A percentile compares a stretch with the other conserved stretches of the same genome.
Evolutionary conservation across 805 yeast genomes (phyloP).

Genomic region (Starmerella ratchasimensis): DNA sequence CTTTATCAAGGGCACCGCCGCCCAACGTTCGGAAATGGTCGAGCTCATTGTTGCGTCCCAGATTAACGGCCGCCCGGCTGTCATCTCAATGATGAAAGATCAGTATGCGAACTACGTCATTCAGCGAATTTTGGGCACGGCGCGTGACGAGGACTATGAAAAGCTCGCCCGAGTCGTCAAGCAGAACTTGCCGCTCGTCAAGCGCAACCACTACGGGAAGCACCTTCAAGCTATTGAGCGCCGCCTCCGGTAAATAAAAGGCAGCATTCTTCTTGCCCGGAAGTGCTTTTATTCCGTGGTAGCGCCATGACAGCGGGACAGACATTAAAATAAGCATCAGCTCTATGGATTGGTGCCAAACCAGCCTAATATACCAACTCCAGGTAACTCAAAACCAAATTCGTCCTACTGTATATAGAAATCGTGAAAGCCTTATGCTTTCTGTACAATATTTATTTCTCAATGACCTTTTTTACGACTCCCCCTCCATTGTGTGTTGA

Average conservation of each 20-base stretch:
- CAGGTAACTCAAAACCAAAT: no score
- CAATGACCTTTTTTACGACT: no score
- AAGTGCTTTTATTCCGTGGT: background rate
- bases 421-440: no score
- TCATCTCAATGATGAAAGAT: slow-evolving; percentile 91
- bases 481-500: no score
- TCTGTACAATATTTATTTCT: no score
- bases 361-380: no score
- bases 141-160: slow-evolving; percentile 55
- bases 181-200: slow-evolving; percentile 63
- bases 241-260: slow-evolving; percentile 17
- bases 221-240: slow-evolving; percentile 75
- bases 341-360: no score
- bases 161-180: slow-evolving; percentile 59
- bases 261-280: background rate
- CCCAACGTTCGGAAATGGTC: slow-evolving; percentile 49
- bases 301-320: no score
- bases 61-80: slow-evolving; percentile 31
- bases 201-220: slow-evolving; percentile 59
- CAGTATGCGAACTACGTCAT: slow-evolving; percentile 96
- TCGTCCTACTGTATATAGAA: no score
- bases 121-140: slow-evolving; percentile 79
- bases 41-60: slow-evolving; percentile 37
- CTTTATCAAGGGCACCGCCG: slow-evolving; percentile 53
- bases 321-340: no score